Base-by-base conservation (phyloP, 2,329 filamentous ascomycete genomes). In the Cercospora sp. region DNA sequence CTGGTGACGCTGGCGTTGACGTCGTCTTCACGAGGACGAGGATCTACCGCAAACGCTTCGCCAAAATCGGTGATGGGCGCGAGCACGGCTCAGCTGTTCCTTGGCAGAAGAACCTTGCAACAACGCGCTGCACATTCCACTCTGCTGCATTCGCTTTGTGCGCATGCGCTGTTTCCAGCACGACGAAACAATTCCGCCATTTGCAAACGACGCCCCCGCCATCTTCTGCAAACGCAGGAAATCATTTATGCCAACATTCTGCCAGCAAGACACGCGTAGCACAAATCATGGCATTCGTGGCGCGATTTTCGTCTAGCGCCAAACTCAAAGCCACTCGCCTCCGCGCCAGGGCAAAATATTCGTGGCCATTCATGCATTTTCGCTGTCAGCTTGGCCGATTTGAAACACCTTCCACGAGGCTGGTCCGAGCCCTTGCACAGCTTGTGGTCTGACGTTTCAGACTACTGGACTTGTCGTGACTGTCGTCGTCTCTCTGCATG, bases 71-170 rank as follows among this genome's bases (percentile, higher is more conserved):
- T 33, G 28, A 33, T 58, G 20, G 20, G 30, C 55, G 55, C 26
- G 30, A 31, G 55, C 55, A 58, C 55, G 55, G 55, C 55, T 30
- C 55, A 59, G 55, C 55, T 33, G 55, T 59, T 59, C 55, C 28
- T 59, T 59, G 55, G 55, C 30, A 18, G 48, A 55, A n/a, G 48
- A 55, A 55, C 48, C 48, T 58, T 58, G 55, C 55, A 16, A 58
- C n/a, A 30, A 30, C 26, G 7, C 26, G 55, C 28, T 16, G 16
- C 55, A n/a, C 55, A 53, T 53, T 53, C 48, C 48, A 23, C 55
- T 36, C 55, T 30, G 31, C 18, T 31, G 28, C 55, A 13, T 18
- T 20, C n/a, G 55, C 55, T 36, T 59, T 59, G 30, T 59, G 28
- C 55, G 28, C 55, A 31, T 18, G n/a, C 9, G 23, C 30, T 33